Evolutionary conservation across 2,329 filamentous ascomycete species (phyloP), one percentile per base, ranked within the genome.

Genomic region (Hymenoscyphus scutula): DNA sequence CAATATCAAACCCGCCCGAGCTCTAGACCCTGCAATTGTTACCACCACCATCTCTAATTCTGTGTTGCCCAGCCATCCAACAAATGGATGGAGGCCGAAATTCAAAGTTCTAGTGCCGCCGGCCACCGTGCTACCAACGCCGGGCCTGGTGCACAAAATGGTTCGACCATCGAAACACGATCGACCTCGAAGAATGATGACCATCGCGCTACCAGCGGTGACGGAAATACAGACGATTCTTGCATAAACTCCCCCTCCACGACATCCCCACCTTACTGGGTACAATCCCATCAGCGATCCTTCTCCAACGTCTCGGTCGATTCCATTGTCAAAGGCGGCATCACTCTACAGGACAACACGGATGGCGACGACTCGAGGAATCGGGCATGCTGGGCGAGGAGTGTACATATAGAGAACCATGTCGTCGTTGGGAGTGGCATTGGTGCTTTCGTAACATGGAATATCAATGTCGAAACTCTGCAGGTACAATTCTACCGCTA

Each of bases 381-480:
- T 72, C 80, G 78, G 64, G 84, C 83, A 13, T 89, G 85, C 74
- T 89, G 86, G 86, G 86, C 86, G 32, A 82, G 80, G 75, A 86
- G 83, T 72, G 86, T 88, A 60, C 79, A 83, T 67, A 80, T 89
- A 51, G 78, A 80, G 41, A 82, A 85, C 70, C 77, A 84, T 72
- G 82, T 83, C 11, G 69, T 85, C 23, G 81, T 89, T 54, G 72
- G 69, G 6, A 71, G 64, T 53, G 65, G 66, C 17, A 74, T 75
- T 56, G 94, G 94, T n/a, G 90, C 93, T 1, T 99, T 98, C 78
- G 91, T 97, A 1, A 92, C 97, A 7, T 99, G 91, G 91, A 95
- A 92, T 73, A 92, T 95, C 71, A 86, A 83, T 56, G 91, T 99
- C 53, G 88, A 95, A 75, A 97, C 92, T 3, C 79, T 98, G 58